Percentiles rank a stretch among this genome's conserved stretches.
These are phyloP conservation scores for Aegle marmelos DNA, from an alignment of 345 rosid species.

Conservation along the genomic window DNA sequence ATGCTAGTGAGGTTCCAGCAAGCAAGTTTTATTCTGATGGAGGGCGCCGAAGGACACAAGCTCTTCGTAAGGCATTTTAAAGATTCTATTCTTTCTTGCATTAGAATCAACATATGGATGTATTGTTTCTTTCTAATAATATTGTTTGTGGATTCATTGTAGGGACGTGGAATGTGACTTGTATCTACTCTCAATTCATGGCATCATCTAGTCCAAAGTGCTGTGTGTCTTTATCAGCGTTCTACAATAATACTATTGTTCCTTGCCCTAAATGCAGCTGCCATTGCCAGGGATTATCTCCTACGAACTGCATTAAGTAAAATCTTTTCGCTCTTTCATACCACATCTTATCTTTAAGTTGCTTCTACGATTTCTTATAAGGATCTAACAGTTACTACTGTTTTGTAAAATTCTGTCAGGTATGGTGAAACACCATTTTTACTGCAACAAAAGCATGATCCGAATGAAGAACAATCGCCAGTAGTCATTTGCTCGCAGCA, in stretches of 20 bases:
- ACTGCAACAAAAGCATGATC: conserved; percentile 43
- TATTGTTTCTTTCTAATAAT: no score
- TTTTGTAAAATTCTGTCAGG: conserved; percentile 27
- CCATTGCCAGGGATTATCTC: conserved; percentile 48
- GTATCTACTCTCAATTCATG: conserved; percentile 61
- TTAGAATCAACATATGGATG: not conserved
- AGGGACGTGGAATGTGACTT: conserved; percentile 77
- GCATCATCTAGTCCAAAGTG: conserved; percentile 70
- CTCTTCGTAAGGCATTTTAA: conserved; percentile 41
- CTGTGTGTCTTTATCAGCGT: conserved; percentile 83
- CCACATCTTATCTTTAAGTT: no score
- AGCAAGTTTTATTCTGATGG: conserved; percentile 39
- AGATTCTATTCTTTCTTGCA: not conserved
- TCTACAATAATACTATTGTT: conserved; percentile 57
- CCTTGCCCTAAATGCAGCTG: conserved; percentile 81
- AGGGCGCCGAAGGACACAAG: conserved; percentile 82
- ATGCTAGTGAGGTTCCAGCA: conserved; percentile 35
- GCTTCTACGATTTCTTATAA: no score
- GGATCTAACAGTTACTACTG: not conserved
- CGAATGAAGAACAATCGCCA: conserved; percentile 30
- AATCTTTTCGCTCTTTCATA: not conserved
- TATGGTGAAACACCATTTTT: conserved; percentile 34
- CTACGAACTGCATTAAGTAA: conserved; percentile 54
- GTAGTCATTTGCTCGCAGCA: conserved; percentile 61
- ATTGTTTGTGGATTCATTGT: not conserved